Evolutionary conservation across 1,284 basidiomycete genomes (phyloP), one percentile per base, ranked within the genome.

Genomic region (Pyrrhoderma lamaoense): DNA sequence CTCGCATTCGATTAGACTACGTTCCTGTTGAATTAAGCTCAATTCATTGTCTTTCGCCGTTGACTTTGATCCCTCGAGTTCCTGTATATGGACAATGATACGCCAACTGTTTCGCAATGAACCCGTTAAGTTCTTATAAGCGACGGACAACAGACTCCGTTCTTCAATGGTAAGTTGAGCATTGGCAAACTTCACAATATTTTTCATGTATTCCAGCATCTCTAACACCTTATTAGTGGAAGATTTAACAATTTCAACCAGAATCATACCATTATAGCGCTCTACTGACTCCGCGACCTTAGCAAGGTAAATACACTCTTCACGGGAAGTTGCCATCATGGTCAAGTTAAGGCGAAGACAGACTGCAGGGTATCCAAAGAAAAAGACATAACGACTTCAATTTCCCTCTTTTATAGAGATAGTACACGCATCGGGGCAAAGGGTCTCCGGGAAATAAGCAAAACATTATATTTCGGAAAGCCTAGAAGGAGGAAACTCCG

Each of bases 61-160:
- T 60, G 47, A 36, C 63, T 54, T 53, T 67, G 58, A 64, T 54
- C 5, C 64, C 56, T 76, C 73, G 54, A 72, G 63, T 60, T 76
- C 79, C 62, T 80, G 77, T 38, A 82, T 62, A 19, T 68, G 68
- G 52, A 80, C 75, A 52, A 82, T 68, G 45, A 73, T 70, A 51
- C 82, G 75, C 81, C 80, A 84, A 57, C 79, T 79, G 51, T 72
- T 74, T 43, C 82, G 78, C 42, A 81, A 70, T 16, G 63, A 69
- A 55, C 80, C 80, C 3, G 80, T 85, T 51, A 79, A 64, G 57
- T 82, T 83, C 68, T 85, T 85, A 64, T 82, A 85, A 18, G 82
- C 82, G 45, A 85, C 74, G 3, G 82, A 85, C 38, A 85, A 70
- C 5, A 85, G 69, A 60, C 79, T 85, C 48, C 82, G 78, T 62